Base-by-base conservation (phyloP, 257 asterid genomes). In the Asclepias syriaca region DNA sequence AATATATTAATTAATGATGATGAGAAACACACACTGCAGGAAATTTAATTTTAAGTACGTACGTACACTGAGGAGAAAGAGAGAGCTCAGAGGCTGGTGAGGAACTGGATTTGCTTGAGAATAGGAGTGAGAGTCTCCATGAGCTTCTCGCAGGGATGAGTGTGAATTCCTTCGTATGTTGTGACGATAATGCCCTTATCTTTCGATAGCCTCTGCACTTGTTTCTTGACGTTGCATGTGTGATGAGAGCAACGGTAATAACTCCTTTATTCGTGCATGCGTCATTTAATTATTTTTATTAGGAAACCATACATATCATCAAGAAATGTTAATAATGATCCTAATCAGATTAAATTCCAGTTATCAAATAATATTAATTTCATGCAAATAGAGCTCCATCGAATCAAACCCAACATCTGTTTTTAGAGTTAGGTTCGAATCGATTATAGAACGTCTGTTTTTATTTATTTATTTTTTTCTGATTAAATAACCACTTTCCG, bases 171-270 rank as follows among this genome's bases (percentile, higher is more conserved):
- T 70, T 94, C 97, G 69, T 91, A 94, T 0, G 97, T 91, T 6
- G 98, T 94, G 73, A 91, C 97, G 5, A 94, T 96, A 5, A 91
- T 65, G 78, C 84, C 66, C 37, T 82, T 89, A 80, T 94, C 98
- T 29, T 88, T 94, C 0, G 97, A 86, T 4, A 82, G 87, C 77
- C 98, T 85, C 79, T 89, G 98, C 48, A 91, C 89, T 71, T 91
- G 98, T 71, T 94, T 94, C 96, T 94, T 94, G 79, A 94, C 98
- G 72, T 81, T 88, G 97, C 98, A 94, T 6, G 97, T 91, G 64
- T 89, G 97, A 69, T 91, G 95, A 8, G 97, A 89, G 88, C 98
- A 93, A 2, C 98, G 90, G 54, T 91, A 94, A 48, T 94, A 91
- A 78, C 97, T 94, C 98, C 98, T 94, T 84, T 27, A 14, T 24